Evolutionary conservation across 129 eudicot species (phyloP), one percentile per base, ranked within the genome.

Genomic region (Flaveria ramosissima): DNA sequence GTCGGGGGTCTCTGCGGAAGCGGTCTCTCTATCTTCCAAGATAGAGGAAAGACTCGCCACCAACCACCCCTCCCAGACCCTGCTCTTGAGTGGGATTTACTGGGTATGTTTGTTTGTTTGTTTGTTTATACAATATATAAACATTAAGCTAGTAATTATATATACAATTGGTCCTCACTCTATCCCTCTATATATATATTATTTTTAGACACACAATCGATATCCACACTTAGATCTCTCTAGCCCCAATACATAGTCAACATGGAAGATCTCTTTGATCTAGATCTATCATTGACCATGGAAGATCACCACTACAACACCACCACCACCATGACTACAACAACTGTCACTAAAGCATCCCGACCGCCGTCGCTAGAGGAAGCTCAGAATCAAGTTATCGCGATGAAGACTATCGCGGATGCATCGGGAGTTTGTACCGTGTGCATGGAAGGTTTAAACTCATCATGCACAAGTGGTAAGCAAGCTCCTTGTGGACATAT

Each of bases 401-500:
- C 46, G 16, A 80, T 83, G 87, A 83, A 78, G 0, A 50, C 83
- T 0, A 41, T 36, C 6, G 12, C 10, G 64, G 69, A 36, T 26
- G 19, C 71, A 21, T 69, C 65, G 12, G 78, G 79, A 52, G 82
- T 52, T 26, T 80, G 84, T 32, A 64, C 67, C 14, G 82, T 85
- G 12, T 88, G 92, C 78, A 65, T 83, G 82, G 89, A 88, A 76
- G 85, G 79, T 39, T 82, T 85, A 67, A 45, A 56, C 1, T 62
- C 77, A 27, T 47, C 79, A 20, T 63, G 60, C 27, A 73, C 16
- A 36, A 68, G 42, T 52, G 41, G 77, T 7, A 82, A 82, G 70
- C 79, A 65, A 69, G 82, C 82, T 65, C 77, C 79, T 41, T 89
- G 94, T 66, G 88, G 94, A 15, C 94, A 89, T 76, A 51, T 82